Evolutionary conservation across 1,284 basidiomycete species (phyloP).

Genomic region (Wolfiporia cocos): DNA sequence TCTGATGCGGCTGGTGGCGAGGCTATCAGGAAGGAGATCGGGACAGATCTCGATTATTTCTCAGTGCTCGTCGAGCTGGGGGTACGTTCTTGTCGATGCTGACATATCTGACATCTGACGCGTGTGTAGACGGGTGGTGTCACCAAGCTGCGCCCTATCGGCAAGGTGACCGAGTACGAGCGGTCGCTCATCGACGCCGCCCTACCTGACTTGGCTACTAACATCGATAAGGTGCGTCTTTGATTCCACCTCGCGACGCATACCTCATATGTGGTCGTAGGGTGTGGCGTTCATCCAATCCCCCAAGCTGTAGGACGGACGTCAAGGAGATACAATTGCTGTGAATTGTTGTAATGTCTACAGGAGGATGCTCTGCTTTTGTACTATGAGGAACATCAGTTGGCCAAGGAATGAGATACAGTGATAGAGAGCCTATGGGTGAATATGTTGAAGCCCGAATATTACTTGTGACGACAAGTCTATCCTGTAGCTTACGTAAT

Average conservation of each 20-base stretch:
- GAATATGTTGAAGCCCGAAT: too few relatives aligned
- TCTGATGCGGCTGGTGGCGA: constrained; percentile 73
- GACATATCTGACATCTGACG: neutral
- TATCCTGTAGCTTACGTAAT: too few relatives aligned
- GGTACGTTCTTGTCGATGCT: constrained; percentile 37
- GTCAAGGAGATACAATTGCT: neutral
- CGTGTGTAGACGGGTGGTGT: constrained; percentile 57
- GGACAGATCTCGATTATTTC: constrained; percentile 75
- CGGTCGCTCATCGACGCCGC: constrained; percentile 71
- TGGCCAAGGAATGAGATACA: too few relatives aligned
- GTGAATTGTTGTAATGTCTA: neutral
- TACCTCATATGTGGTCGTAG: too few relatives aligned
- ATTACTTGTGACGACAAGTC: too few relatives aligned
- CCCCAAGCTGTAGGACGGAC: constrained; percentile 5
- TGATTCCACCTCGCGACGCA: too few relatives aligned
- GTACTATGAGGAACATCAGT: too few relatives aligned
- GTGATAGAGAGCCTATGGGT: too few relatives aligned
- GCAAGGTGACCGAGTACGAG: constrained; percentile 70
- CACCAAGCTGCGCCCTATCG: constrained; percentile 73
- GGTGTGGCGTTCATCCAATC: constrained; percentile 8
- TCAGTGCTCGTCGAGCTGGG: constrained; percentile 82
- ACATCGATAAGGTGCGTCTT: constrained; percentile 68
- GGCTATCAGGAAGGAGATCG: constrained; percentile 55
- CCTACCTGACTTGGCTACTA: constrained; percentile 74
- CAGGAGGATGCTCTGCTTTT: too few relatives aligned